These are phyloP conservation scores for Saturnispora bothae DNA, from an alignment of 805 yeast species.

Conservation along the genomic window DNA sequence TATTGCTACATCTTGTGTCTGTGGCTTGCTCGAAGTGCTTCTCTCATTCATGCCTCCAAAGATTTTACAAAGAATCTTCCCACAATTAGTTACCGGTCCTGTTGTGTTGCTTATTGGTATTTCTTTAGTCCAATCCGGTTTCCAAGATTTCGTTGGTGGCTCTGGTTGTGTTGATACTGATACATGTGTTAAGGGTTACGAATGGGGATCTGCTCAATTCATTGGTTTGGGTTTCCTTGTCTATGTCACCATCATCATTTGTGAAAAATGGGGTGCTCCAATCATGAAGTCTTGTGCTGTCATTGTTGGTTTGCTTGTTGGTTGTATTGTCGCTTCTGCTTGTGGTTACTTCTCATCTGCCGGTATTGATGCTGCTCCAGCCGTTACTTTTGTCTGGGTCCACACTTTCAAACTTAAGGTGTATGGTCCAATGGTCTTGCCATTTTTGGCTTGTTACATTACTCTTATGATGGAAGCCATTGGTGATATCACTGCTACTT, in stretches of 20 bases:
- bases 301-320: slow-evolving; percentile 70
- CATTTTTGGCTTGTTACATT: slow-evolving; percentile 73
- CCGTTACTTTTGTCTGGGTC: slow-evolving; percentile 78
- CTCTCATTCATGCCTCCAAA: slow-evolving; percentile 73
- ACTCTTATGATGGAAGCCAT: slow-evolving; percentile 86
- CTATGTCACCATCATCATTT: slow-evolving; percentile 56
- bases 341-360: slow-evolving; percentile 63
- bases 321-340: slow-evolving; percentile 90
- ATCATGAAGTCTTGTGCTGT: slow-evolving; percentile 93
- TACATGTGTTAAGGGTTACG: slow-evolving; percentile 40
- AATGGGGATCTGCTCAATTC: slow-evolving; percentile 81
- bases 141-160: slow-evolving; percentile 85
- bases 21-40: slow-evolving; percentile 65
- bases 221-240: slow-evolving; percentile 84
- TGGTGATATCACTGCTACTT: slow-evolving; percentile 91
- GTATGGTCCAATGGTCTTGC: slow-evolving; percentile 80
- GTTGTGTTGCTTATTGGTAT: slow-evolving; percentile 81
- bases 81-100: slow-evolving; percentile 89
- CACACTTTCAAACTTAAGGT: slow-evolving; percentile 68
- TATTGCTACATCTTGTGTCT: slow-evolving; percentile 64
- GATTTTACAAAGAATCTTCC: slow-evolving; percentile 62
- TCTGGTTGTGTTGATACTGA: slow-evolving; percentile 38
- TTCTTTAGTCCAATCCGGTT: slow-evolving; percentile 57
- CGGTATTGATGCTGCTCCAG: slow-evolving; percentile 61
- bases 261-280: slow-evolving; percentile 88